phyloP scores from a whole-genome alignment of 179 eudicot genomes.

The Gypsophila paniculata region DNA sequence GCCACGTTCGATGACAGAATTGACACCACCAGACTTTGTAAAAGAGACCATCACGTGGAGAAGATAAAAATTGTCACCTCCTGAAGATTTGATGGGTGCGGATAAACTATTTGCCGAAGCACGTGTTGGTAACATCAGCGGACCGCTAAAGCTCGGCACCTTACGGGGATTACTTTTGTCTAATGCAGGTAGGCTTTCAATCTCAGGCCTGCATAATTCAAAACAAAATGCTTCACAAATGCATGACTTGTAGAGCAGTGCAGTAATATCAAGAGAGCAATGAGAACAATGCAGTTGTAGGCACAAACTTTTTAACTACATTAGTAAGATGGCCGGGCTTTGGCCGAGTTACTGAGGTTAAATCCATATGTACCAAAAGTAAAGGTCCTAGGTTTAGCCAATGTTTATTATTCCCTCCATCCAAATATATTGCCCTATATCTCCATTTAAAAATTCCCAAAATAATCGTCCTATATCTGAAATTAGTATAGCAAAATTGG shows the following conservation, averaged over 20 bases:
- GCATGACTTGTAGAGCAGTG: not conserved
- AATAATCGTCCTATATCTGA: too few species aligned
- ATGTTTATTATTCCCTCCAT: too few species aligned
- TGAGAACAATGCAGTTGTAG: not conserved
- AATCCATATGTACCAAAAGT: not conserved
- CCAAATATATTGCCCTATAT: too few species aligned
- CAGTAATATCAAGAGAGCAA: not conserved
- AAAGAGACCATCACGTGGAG: not conserved
- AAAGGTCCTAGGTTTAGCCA: not conserved
- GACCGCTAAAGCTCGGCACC: conserved; percentile 92
- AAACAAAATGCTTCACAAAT: conserved; percentile 18
- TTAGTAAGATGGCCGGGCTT: not conserved
- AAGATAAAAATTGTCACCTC: conserved; percentile 50
- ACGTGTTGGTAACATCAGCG: conserved; percentile 79
- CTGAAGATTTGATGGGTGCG: conserved; percentile 92
- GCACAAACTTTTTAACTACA: not conserved
- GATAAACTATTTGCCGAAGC: conserved; percentile 98
- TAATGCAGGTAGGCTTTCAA: conserved; percentile 48
- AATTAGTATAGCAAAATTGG: too few species aligned
- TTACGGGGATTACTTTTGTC: conserved; percentile 53
- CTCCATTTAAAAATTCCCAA: too few species aligned
- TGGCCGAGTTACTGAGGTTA: not conserved
- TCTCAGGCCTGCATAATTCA: conserved; percentile 47
- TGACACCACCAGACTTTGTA: conserved; percentile 1
- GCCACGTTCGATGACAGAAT: not conserved